Evolutionary conservation across 257 asterid genomes (phyloP), one percentile per base, ranked within the genome.

Genomic region (Ligustrum vulgare): DNA sequence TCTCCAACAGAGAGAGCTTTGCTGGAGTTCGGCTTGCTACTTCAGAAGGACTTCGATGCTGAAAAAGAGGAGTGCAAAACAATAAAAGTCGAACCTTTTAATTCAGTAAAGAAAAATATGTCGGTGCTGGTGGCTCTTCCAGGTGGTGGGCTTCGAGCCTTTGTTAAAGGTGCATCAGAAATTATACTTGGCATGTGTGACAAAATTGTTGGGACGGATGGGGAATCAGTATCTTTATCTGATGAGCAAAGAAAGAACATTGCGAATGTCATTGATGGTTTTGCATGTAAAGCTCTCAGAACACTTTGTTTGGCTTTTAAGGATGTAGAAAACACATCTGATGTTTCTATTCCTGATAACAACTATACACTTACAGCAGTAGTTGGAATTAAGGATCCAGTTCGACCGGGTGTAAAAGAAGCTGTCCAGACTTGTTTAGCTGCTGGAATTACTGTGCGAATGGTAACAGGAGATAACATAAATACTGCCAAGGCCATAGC

Each of bases 401-500:
- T 90, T 64, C 90, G 97, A 9, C 91, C 89, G 2, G 97, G 95
- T 5, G 97, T 92, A 22, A 90, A 72, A 79, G 91, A 86, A 49
- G 96, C 97, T 8, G 97, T 92, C 22, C 72, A 82, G 82, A 86
- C 89, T 35, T 92, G 97, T 86, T 80, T 89, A 71, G 82, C 73
- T 58, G 97, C 97, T 36, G 97, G 97, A 79, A 89, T 92, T 58
- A 71, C 81, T 3, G 90, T 92, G 73, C 64, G 96, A 72, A 92
- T 92, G 97, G 93, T 90, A 13, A 92, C 97, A 11, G 97, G 97
- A 28, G 97, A 92, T 80, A 89, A 92, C 77, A 89, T 92, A 32
- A 79, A 87, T 54, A 92, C 97, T 58, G 97, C 97, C 34, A 89
- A 87, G 77, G 95, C 97, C 74, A 90, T 90, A 75, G 97, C 97